phyloP scores from a whole-genome alignment of 345 rosid species.

The Euphorbia peplus region DNA sequence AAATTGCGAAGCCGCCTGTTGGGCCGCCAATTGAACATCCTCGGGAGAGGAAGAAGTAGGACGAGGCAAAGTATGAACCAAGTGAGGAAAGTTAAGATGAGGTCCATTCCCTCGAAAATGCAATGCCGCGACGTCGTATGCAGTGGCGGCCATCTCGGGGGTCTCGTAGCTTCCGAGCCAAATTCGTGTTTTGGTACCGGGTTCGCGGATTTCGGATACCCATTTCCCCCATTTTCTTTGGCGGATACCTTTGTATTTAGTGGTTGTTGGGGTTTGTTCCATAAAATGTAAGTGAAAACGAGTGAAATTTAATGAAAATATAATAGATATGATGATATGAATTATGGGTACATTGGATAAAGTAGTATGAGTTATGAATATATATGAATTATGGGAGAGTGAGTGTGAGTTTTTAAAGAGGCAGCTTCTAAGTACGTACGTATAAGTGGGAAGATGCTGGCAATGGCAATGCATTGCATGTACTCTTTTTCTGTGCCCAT shows the following conservation, averaged over 20 bases:
- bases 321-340: not conserved
- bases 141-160: constrained; percentile 86
- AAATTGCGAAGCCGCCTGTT: constrained; percentile 38
- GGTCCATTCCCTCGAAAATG: constrained; percentile 54
- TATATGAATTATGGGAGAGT: not conserved
- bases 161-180: constrained; percentile 83
- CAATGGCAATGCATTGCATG: constrained; percentile 5
- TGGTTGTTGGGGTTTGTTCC: constrained; percentile 11
- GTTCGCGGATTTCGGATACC: constrained; percentile 89
- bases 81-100: constrained; percentile 64
- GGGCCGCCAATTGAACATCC: constrained; percentile 73
- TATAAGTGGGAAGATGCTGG: constrained; percentile 29
- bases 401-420: too few species aligned
- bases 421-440: constrained; percentile 43
- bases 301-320: not conserved
- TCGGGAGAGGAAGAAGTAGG: constrained; percentile 53
- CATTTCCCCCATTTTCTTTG: constrained; percentile 90
- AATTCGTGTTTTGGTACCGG: constrained; percentile 71
- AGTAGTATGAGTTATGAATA: not conserved
- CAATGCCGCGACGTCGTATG: constrained; percentile 75
- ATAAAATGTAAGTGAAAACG: not conserved
- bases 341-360: too few species aligned
- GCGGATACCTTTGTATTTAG: constrained; percentile 58
- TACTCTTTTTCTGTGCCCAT: constrained; percentile 1
- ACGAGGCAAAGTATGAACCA: constrained; percentile 36